Evolutionary conservation across 495 filamentous ascomycete species (phyloP), one percentile per base, ranked within the genome.

Genomic region (Hapsidospora chrysogenum): DNA sequence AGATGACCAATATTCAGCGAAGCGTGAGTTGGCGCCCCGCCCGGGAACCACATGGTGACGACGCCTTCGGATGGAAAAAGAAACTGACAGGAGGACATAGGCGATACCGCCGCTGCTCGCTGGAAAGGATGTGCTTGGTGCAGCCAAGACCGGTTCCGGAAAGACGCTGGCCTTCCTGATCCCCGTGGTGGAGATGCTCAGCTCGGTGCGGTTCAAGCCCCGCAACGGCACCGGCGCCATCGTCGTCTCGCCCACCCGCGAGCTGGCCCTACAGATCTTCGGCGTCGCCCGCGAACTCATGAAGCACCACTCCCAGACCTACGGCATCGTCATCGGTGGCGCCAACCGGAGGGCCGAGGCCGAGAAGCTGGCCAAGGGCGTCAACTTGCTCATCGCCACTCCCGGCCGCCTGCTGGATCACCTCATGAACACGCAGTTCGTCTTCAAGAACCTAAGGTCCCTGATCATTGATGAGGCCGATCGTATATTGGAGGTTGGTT

Each of bases 91-190:
- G 20, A 17, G 11, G 18, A 0, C n/a, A 35, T 16, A 33, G 26
- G 29, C 37, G 19, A 39, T 39, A 6, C 37, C 37, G 4, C 29
- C 29, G 9, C 37, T 39, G 10, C 37, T 39, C 10, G 29, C 37
- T 7, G 37, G 18, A 50, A 75, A 78, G 50, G 89, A 97, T 60
- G 85, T 97, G 18, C 71, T 99, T 33, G 89, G 89, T 28, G 89
- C 92, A 16, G 89, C 89, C 27, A 95, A 94, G 55, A 99, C 89
- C 1, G 89, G 89, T 30, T 87, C 80, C 55, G 89, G 89, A 39
- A 99, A 99, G 60, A 99, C 89, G 0, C 55, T 97, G 30, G 76
- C 87, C 13, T 97, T 97, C 58, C 60, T 97, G 45, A 92, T 96
- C 23, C 89, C 89, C 17, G 85, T 84, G 0, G 67, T 96, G 15